Evolutionary conservation across 768 basidiomycete species (phyloP), one percentile per base, ranked within the genome.

Genomic region (Trametes sanguinea): DNA sequence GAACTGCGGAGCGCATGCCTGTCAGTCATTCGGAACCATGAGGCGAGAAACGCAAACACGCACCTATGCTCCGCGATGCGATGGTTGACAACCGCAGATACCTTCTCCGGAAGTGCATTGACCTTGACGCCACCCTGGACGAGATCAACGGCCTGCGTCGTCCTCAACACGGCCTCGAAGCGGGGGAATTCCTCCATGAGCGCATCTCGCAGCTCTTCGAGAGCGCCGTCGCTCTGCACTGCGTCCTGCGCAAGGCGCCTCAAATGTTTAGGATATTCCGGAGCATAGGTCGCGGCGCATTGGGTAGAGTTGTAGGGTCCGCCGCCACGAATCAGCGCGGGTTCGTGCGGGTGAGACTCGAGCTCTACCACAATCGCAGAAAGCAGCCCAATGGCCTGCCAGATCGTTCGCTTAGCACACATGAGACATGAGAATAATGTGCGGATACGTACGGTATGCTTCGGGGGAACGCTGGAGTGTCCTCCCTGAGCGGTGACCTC

Each of bases 391-490:
- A 62, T 70, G 4, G 67, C 53, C 50, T 64, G 30, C 2, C 35
- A 45, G 7, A n/a, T 17, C 7, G 35, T 29, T 11, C 45, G 37
- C 4, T 13, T 7, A 13, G 27, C 14, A 47, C 6, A n/a, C 29
- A 44, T 13, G 32, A 22, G 22, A 22, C 22, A 22, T 22, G 22
- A 22, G 22, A 22, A 3, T 8, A 14, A 35, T 45, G 17, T n/a
- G 6, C 32, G 4, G 39, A 22, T 4, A 33, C 79, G 63, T 69
- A 85, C 89, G 2, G 94, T 96, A 66, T 97, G 93, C 3, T 74
- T 67, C 11, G 90, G 92, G 10, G 95, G 95, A 17, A 94, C 76
- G 66, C 88, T 90, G 0, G 94, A 94, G 73, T 95, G 95, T 0
- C 94, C 94, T 6, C 94, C 94, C 1, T 85, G 78, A 0, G 87